Conservation (phyloP, 257 asterid species). For the Rehmannia glutinosa region DNA sequence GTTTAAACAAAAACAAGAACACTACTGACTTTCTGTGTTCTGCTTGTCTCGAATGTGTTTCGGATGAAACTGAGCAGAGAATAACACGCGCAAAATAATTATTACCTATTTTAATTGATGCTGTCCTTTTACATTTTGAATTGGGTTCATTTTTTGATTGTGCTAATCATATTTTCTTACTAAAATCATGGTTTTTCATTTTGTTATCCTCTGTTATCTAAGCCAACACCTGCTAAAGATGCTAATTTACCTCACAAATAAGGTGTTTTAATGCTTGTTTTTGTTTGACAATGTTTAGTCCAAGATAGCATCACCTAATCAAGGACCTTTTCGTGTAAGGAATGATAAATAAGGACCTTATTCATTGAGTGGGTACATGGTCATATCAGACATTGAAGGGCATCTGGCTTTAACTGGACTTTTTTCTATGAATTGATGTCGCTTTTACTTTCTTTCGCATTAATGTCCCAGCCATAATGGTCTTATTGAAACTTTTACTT, state of each 20-base stretch:
- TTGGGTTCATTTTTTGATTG: not conserved
- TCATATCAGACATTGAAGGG: not conserved
- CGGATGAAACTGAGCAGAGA: not conserved
- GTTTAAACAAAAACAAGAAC: not conserved
- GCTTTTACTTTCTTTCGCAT: conserved; percentile 13
- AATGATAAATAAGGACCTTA: not conserved
- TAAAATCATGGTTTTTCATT: not conserved
- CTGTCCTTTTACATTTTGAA: not conserved
- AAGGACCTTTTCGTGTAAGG: not conserved
- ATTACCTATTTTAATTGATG: not conserved
- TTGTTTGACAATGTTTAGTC: not conserved
- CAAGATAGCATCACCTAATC: not conserved
- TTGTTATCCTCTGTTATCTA: not conserved
- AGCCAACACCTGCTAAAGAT: not conserved
- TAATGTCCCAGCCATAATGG: not conserved
- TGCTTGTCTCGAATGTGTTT: not conserved
- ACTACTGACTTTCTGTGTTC: conserved; percentile 13
- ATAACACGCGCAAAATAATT: too few species aligned
- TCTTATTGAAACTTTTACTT: too few species aligned
- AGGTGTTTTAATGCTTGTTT: not conserved
- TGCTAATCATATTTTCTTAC: not conserved
- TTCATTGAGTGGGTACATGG: not conserved
- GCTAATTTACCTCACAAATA: not conserved
- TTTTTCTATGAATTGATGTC: not conserved
- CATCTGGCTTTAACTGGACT: not conserved